phyloP scores from a whole-genome alignment of 352 stramenopile genomes.

The Phytophthora uliginosa region DNA sequence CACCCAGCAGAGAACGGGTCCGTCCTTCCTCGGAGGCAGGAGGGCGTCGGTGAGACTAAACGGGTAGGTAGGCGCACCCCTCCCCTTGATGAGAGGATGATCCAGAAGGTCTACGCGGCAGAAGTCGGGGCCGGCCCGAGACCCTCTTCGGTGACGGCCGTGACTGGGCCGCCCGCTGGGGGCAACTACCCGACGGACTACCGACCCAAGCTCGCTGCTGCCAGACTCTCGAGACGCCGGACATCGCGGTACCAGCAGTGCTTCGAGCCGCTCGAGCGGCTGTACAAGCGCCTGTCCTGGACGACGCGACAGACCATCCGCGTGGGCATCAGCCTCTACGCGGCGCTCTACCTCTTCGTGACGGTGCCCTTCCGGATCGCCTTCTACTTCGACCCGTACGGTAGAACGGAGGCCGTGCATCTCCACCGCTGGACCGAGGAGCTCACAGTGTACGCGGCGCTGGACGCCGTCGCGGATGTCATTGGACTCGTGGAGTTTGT shows the following conservation, averaged over 20 bases:
- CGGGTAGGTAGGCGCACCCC: too few relatives aligned
- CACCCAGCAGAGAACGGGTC: too few relatives aligned
- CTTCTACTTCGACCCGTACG: constrained; percentile 34
- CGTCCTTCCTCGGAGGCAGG: too few relatives aligned
- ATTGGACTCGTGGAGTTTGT: constrained; percentile 28
- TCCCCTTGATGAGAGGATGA: too few relatives aligned
- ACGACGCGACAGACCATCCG: constrained; percentile 23
- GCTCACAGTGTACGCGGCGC: constrained; percentile 12
- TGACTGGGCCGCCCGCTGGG: too few relatives aligned
- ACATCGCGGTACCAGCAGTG: neutral
- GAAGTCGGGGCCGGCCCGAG: too few relatives aligned
- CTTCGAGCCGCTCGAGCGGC: neutral
- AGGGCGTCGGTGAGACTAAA: too few relatives aligned
- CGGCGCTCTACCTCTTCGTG: constrained; percentile 27
- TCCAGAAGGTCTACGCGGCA: too few relatives aligned
- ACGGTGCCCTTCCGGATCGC: constrained; percentile 33
- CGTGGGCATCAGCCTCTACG: constrained; percentile 19
- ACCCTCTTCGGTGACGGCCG: too few relatives aligned
- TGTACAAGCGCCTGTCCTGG: constrained; percentile 29
- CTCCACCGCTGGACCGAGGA: constrained; percentile 21
- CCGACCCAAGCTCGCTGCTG: neutral
- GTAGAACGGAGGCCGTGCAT: neutral
- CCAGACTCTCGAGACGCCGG: neutral
- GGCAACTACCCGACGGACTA: too few relatives aligned
- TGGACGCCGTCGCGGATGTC: constrained; percentile 25